Conservation (phyloP, 352 stramenopile genomes). For the Phytophthora ramorum region DNA sequence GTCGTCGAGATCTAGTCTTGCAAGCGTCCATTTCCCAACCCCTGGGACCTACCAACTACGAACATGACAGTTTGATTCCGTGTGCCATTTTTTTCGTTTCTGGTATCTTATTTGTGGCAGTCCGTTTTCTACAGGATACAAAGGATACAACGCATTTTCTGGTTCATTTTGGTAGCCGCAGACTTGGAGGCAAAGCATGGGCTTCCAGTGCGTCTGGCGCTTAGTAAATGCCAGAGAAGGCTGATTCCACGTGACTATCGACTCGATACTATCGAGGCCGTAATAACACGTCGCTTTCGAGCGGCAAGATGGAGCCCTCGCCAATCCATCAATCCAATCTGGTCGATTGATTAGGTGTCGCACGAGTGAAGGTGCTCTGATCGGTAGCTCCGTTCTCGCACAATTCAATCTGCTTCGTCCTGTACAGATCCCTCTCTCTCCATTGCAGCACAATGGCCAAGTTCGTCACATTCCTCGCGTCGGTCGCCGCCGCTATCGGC, state of each 20-base stretch:
- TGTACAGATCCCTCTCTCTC: conserved; percentile 19
- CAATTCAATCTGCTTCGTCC: conserved; percentile 35
- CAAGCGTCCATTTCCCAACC: conserved; percentile 1
- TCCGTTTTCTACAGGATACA: not conserved
- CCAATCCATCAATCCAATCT: conserved; percentile 24
- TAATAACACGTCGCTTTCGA: conserved; percentile 32
- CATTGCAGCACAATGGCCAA: conserved; percentile 36
- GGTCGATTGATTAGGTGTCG: conserved; percentile 16
- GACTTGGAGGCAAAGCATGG: conserved; percentile 24
- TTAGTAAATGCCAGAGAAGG: conserved; percentile 10
- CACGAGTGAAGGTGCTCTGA: conserved; percentile 9
- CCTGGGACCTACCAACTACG: conserved; percentile 12
- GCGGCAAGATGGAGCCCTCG: conserved; percentile 15
- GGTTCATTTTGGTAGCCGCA: conserved; percentile 28
- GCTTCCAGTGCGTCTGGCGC: conserved; percentile 26
- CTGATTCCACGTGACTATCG: conserved; percentile 38
- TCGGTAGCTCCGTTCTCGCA: conserved; percentile 12
- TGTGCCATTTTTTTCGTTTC: conserved; percentile 25
- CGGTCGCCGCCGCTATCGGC: conserved; percentile 17
- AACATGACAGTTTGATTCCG: conserved; percentile 16
- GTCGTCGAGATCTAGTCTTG: not conserved
- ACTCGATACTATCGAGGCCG: not conserved
- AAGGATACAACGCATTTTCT: conserved; percentile 9
- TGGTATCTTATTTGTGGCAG: conserved; percentile 35
- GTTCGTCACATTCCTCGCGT: conserved; percentile 28